These are phyloP conservation scores for Neofusicoccum umdonicola DNA, from an alignment of 2,329 filamentous ascomycete genomes.

Conservation along the genomic window DNA sequence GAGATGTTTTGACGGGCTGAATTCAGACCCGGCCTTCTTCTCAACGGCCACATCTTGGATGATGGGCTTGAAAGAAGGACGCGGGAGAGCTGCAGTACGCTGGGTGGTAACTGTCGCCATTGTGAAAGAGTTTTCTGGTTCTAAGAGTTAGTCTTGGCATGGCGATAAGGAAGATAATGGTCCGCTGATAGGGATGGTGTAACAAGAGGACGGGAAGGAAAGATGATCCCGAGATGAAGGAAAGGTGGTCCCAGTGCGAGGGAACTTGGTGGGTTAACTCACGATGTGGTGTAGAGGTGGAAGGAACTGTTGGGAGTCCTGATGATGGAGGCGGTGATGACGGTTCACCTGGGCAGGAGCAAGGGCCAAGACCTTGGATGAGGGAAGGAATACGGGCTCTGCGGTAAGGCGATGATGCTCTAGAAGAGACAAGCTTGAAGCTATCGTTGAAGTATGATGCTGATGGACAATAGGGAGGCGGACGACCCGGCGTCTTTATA, in stretches of 20 bases:
- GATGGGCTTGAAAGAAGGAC: slow-evolving; percentile 32
- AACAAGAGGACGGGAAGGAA: not conserved
- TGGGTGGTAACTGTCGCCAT: slow-evolving; percentile 32
- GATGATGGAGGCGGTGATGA: not conserved
- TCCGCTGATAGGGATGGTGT: not conserved
- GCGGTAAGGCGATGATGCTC: not conserved
- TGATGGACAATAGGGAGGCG: not conserved
- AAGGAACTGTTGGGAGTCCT: not conserved
- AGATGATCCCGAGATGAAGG: not conserved
- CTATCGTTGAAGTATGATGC: not conserved
- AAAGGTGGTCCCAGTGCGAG: not conserved
- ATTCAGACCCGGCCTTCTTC: slow-evolving; percentile 33
- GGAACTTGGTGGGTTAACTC: not conserved
- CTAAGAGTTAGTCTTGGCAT: not conserved
- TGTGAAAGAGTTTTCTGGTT: slow-evolving; percentile 15
- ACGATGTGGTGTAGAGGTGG: not conserved
- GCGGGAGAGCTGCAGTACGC: slow-evolving; percentile 29
- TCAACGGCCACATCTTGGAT: slow-evolving; percentile 26
- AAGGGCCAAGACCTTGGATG: not conserved
- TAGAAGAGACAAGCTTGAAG: not conserved
- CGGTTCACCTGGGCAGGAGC: not conserved
- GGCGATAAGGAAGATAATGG: not conserved
- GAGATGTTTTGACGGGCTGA: slow-evolving; percentile 58
- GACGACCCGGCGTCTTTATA: slow-evolving; percentile 10
- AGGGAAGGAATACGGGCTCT: not conserved